Evolutionary conservation across 202 grass and related monocot species (phyloP).

Genomic region (Hordeum pubiflorum): DNA sequence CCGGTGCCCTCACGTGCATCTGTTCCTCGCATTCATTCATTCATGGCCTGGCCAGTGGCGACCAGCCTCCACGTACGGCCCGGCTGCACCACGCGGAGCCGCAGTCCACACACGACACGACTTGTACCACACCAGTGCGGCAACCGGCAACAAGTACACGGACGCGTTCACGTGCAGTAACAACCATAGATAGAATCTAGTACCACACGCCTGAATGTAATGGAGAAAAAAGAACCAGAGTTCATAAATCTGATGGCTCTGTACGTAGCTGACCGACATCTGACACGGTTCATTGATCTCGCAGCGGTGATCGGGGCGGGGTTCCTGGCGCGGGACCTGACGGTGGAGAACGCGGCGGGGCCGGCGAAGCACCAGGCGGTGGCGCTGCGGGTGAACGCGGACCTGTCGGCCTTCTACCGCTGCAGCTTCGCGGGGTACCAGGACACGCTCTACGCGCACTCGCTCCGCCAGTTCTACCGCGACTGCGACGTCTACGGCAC

Average conservation of each 20-base stretch:
- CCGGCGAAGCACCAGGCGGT: slow-evolving; percentile 69
- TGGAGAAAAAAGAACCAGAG: background rate
- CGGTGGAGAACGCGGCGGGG: slow-evolving; percentile 74
- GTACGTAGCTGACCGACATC: too few species aligned
- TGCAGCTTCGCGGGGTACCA: slow-evolving; percentile 84
- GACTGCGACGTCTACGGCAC: slow-evolving; percentile 87
- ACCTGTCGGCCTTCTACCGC: slow-evolving; percentile 59
- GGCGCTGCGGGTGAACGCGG: slow-evolving; percentile 48
- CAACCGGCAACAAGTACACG: too few species aligned
- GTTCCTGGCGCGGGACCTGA: slow-evolving; percentile 63
- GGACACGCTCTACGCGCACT: slow-evolving; percentile 71
- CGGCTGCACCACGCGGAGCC: background rate
- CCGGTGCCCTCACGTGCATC: background rate
- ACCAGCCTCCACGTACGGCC: background rate
- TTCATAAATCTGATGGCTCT: background rate
- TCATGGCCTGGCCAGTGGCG: background rate
- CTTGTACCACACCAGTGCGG: background rate
- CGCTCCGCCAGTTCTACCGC: slow-evolving; percentile 80
- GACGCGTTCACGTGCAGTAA: background rate
- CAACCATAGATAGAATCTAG: background rate
- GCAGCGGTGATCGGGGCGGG: slow-evolving; percentile 61
- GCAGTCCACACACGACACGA: background rate
- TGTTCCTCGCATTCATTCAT: background rate
- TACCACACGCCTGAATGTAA: background rate
- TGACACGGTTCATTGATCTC: too few species aligned